Conservation (phyloP, 208 protist genomes). For the Leishmania braziliensis region DNA sequence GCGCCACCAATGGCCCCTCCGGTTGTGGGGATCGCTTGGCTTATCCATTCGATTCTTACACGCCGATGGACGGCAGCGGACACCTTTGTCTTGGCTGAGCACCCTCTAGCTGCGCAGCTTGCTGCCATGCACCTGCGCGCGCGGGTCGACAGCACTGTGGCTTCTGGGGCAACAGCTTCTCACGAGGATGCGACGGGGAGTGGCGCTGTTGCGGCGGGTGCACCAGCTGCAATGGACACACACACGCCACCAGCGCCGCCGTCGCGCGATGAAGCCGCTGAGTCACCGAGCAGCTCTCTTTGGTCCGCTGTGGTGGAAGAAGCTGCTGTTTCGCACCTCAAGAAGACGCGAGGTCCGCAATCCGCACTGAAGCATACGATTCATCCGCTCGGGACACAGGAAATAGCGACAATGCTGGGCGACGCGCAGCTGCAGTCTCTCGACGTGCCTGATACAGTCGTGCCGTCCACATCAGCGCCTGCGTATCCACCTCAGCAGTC, state of each 20-base stretch:
- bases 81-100: slow-evolving; percentile 31
- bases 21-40: slow-evolving; percentile 59
- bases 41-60: slow-evolving; percentile 63
- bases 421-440: not conserved
- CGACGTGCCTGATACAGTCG: not conserved
- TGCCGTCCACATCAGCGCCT: not conserved
- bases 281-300: slow-evolving; percentile 1
- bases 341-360: slow-evolving; percentile 27
- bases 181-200: not conserved
- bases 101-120: slow-evolving; percentile 21
- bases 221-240: not conserved
- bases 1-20: slow-evolving; percentile 10
- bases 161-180: not conserved
- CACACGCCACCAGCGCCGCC: not conserved
- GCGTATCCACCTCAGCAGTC: not conserved
- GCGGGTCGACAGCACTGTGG: not conserved
- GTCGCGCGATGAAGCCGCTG: not conserved
- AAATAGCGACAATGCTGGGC: slow-evolving; percentile 21
- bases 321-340: slow-evolving; percentile 6
- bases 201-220: not conserved
- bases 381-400: slow-evolving; percentile 48
- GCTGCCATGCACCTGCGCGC: not conserved
- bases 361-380: slow-evolving; percentile 39
- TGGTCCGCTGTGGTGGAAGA: slow-evolving; percentile 15
- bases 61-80: slow-evolving; percentile 32